Evolutionary conservation across 225 moss, liverwort and hornwort genomes (phyloP).

Genomic region (Climacium dendroides): DNA sequence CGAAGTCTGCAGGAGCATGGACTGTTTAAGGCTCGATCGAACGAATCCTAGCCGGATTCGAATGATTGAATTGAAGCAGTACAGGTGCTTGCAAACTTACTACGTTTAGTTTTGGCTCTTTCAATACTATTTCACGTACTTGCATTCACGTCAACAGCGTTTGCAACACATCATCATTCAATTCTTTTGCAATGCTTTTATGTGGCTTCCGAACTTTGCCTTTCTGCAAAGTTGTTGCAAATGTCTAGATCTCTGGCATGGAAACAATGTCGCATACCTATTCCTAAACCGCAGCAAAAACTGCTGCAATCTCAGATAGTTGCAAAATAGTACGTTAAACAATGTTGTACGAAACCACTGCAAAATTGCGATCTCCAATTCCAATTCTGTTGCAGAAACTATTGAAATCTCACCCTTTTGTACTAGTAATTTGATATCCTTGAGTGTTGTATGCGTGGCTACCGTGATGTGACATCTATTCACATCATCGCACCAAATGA

Average conservation of each 20-base stretch:
- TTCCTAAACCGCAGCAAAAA: background rate
- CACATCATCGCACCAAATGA: background rate
- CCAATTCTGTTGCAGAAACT: too few species aligned
- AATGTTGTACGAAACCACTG: background rate
- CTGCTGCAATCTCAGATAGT: background rate
- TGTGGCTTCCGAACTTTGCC: too few species aligned
- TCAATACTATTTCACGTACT: too few species aligned
- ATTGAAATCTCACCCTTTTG: background rate
- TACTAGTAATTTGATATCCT: background rate
- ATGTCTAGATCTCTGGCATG: background rate
- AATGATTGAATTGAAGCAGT: too few species aligned
- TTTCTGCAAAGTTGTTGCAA: background rate
- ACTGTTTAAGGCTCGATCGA: too few species aligned
- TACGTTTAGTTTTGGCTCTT: too few species aligned
- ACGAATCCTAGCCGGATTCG: too few species aligned
- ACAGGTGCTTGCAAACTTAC: too few species aligned
- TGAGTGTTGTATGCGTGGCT: too few species aligned
- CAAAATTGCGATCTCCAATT: background rate
- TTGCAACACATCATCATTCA: too few species aligned
- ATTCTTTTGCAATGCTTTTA: too few species aligned
- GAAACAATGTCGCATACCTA: background rate
- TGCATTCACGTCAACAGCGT: too few species aligned
- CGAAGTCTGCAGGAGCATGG: background rate
- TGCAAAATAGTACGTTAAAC: background rate
- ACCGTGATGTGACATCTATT: background rate